Base-by-base conservation (phyloP, 108 stramenopile genomes). In the Mediolabrus comicus region DNA sequence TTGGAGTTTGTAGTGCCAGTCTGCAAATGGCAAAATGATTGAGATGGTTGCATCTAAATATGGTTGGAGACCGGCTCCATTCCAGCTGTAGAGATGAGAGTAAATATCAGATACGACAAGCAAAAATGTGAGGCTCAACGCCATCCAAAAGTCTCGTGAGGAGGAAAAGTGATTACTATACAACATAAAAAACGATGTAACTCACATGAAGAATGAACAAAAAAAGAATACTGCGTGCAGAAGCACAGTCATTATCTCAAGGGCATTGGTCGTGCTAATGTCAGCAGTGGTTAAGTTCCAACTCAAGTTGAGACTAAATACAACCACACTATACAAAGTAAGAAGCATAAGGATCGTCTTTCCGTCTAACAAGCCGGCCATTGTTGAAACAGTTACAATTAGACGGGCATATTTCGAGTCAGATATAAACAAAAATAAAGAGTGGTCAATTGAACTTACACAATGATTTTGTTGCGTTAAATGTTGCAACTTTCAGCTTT, bases 201-300 rank as follows among this genome's bases (percentile, higher is more conserved):
- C 69, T 70, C 77, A 70, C 26, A 79, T 33, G 31, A 62, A 79
- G 2, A 75, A 13, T 8, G 74, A 22, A 10, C 64, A 39, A 0
- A 63, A 2, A 25, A 61, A 62, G 62, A 69, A 83, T 14, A 74
- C 29, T 1, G 56, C 49, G 49, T 83, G 77, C 28, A 83, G 79
- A 22, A 58, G 14, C 32, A 78, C 27, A 51, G 82, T 83, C 22
- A 74, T 30, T 11, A 58, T 26, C 63, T 79, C 59, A 34, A 83
- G 30, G n/a, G 49, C 27, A 6, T 29, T 56, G 12, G 46, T 39
- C 77, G 79, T 70, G 16, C 61, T 24, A 10, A 79, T 13, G 25
- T 69, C 63, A 43, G 75, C 32, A 12, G 56, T 30, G 13, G 65
- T 64, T 16, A 68, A 79, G 63, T 74, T 83, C 73, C 67, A 83